phyloP scores from a whole-genome alignment of 2,329 filamentous ascomycete genomes.

The Rutstroemia sp. region DNA sequence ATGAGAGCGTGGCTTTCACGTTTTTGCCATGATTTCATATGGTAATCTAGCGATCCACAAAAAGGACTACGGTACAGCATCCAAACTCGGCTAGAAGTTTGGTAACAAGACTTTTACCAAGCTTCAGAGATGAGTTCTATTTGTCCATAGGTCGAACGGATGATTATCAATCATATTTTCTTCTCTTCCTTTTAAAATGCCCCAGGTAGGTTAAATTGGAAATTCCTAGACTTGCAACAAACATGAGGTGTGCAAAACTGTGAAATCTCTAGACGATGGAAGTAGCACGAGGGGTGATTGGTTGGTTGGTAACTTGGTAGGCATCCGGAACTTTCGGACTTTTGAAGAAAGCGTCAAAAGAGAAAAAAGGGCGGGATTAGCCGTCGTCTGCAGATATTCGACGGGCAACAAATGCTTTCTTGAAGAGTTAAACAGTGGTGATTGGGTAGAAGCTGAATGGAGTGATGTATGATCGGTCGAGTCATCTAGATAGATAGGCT shows the following conservation, averaged over 20 bases:
- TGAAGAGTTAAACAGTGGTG: too few species aligned
- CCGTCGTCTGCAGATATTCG: not conserved
- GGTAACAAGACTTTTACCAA: not conserved
- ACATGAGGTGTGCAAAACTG: constrained; percentile 7
- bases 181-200: too few species aligned
- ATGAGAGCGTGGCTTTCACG: constrained; percentile 9
- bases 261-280: not conserved
- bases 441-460: too few species aligned
- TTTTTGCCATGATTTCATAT: constrained; percentile 7
- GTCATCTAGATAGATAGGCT: too few species aligned
- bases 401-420: not conserved
- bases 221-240: constrained; percentile 4
- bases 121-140: not conserved
- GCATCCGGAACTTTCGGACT: not conserved
- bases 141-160: too few species aligned
- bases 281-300: not conserved
- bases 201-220: not conserved
- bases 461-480: too few species aligned
- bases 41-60: not conserved
- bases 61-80: not conserved
- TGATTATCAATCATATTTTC: too few species aligned
- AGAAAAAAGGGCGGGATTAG: not conserved
- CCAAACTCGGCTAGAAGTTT: not conserved
- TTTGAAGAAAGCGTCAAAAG: not conserved
- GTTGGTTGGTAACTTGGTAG: not conserved